Base-by-base conservation (phyloP, 805 yeast genomes). In the Ogataea trehaloabstinens region DNA sequence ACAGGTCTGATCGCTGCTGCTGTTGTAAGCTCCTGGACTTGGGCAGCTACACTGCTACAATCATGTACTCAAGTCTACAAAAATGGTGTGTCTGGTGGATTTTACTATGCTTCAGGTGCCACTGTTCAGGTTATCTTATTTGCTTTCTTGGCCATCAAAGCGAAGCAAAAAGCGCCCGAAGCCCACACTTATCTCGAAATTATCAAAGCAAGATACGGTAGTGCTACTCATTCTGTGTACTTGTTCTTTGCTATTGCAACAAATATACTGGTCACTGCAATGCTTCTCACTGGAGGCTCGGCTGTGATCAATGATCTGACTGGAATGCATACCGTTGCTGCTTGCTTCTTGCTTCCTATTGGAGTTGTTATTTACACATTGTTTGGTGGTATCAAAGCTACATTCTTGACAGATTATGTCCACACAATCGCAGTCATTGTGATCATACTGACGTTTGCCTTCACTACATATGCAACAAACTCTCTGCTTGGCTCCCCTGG, bases 1-100 rank as follows among this genome's bases (percentile, higher is more conserved):
- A 80, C 91, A 0, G 93, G 93, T 34, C 69, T 90, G 49, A 82
- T 88, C 45, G 81, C 91, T 4, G 81, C 95, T 6, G 95, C 96
- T 6, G 96, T 90, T 21, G 96, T 89, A 6, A 81, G 91, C 10
- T 81, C 91, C 6, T 90, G 98, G 98, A 88, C 96, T 7, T 82
- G 89, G 89, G 85, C 85, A n/a, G 86, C 88, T 3, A 85, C 95
- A 2, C 64, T 85, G 34, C 67, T 85, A 22, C 80, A 80, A 27
- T 79, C 88, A 2, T 78, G 95, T 1, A 77, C 95, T 16, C 89
- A 84, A 59, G 86, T 86, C 17, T 89, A 85, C 62, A 67, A 67
- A 30, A 71, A 79, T 41, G 98, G 98, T 53, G 76, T 90, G 28
- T 63, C 81, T 24, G 95, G 95, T 35, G 49, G 49, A 5, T 84